Base-by-base conservation (phyloP, 2,329 filamentous ascomycete genomes). In the Triangularia verruculosa region DNA sequence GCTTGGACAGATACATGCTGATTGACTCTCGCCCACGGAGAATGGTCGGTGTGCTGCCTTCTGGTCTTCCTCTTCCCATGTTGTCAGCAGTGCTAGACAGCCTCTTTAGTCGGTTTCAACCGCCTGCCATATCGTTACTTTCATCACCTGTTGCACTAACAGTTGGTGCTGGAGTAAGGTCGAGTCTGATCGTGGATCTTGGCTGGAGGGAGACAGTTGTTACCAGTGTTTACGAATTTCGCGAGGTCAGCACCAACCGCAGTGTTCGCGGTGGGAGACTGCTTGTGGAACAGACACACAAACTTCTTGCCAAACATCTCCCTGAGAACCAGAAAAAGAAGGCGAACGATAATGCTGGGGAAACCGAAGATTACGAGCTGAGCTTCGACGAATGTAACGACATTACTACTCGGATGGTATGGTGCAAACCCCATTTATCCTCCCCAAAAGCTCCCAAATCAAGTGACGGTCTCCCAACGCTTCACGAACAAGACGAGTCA, bases 181-280 rank as follows among this genome's bases (percentile, higher is more conserved):
- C 91, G n/a, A 92, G 89, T 0, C 76, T 99, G 51, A 86, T 98
- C 0, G 82, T 99, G 39, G 93, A 99, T 72, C 83, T 99, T 65
- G 95, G 94, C 52, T 99, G 95, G 95, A 84, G 88, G 51, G 95
- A 98, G 76, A 96, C 93, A 0, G 84, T 89, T 0, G 86, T 96
- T 22, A 96, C 92, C 0, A 90, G 89, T 5, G 83, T 98, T 6
- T 98, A 93, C 73, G 95, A 99, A 77, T 97, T 93, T 74, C 88
- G 91, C 61, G 93, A 96, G 74, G 86, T 97, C 1, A 81, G 83
- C 15, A 86, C 86, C 61, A 85, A 82, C 62, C 84, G 91, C 61
- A 94, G 86, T 43, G 82, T 91, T 13, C 83, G 95, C 68, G 93
- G 87, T 32, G 92, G 89, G 64, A 93, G 88, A 72, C 75, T 84